Percentiles rank a stretch among this genome's conserved stretches.
These are phyloP conservation scores for Fusarium armeniacum DNA, from an alignment of 2,329 filamentous ascomycete genomes.

Conservation along the genomic window DNA sequence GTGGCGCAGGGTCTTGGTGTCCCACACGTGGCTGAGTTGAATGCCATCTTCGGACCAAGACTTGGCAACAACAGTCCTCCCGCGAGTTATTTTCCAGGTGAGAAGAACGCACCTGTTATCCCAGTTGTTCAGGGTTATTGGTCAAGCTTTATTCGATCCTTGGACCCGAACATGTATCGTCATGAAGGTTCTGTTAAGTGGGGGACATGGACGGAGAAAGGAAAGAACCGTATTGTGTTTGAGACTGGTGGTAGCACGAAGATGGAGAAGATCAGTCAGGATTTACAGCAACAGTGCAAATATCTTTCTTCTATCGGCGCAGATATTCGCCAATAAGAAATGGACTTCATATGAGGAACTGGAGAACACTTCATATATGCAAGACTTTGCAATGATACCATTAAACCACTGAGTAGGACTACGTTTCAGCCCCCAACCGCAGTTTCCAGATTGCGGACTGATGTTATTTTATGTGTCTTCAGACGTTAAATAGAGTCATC, in stretches of 20 bases:
- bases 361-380: not conserved
- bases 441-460: too few species aligned
- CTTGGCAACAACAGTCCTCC: conserved; percentile 63
- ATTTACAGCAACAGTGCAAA: conserved; percentile 47
- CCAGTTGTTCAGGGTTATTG: conserved; percentile 77
- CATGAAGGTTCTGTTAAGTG: conserved; percentile 55
- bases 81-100: conserved; percentile 65
- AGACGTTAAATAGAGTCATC: too few species aligned
- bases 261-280: conserved; percentile 56
- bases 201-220: conserved; percentile 55
- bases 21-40: conserved; percentile 75
- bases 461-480: too few species aligned
- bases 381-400: too few species aligned
- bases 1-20: conserved; percentile 71
- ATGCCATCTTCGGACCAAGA: conserved; percentile 75
- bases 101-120: conserved; percentile 69
- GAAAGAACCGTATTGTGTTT: conserved; percentile 56
- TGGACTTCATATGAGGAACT: too few species aligned
- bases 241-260: conserved; percentile 56
- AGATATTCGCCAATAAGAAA: conserved; percentile 26
- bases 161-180: conserved; percentile 72
- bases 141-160: conserved; percentile 77
- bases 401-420: too few species aligned
- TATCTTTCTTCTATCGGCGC: conserved; percentile 40
- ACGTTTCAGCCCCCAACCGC: too few species aligned